Conservation (phyloP, 768 basidiomycete genomes). For the Mycena rosella region DNA sequence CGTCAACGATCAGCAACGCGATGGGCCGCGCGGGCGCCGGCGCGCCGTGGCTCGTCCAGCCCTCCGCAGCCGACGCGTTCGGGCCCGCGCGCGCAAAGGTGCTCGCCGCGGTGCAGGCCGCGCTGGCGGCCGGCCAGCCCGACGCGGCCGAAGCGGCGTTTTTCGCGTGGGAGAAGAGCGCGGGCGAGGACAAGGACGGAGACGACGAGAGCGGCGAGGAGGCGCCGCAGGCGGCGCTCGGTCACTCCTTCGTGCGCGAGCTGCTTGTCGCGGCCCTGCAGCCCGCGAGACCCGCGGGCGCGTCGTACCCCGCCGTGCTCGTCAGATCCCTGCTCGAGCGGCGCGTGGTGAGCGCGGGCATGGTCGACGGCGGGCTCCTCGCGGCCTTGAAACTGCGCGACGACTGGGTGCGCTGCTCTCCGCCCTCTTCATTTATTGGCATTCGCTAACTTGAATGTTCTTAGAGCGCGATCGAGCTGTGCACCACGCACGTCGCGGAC, state of each 20-base stretch:
- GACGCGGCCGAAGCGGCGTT: constrained; percentile 71
- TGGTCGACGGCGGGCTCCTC: constrained; percentile 74
- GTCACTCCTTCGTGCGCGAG: constrained; percentile 70
- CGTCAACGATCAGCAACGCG: constrained; percentile 74
- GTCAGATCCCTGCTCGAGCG: constrained; percentile 69
- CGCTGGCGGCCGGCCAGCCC: constrained; percentile 58
- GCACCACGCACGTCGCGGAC: constrained; percentile 69
- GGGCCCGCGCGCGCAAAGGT: constrained; percentile 47
- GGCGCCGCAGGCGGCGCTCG: constrained; percentile 18
- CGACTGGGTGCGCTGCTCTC: constrained; percentile 72
- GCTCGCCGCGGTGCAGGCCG: constrained; percentile 52
- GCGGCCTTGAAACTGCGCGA: constrained; percentile 61
- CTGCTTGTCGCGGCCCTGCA: constrained; percentile 65
- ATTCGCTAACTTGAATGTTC: neutral
- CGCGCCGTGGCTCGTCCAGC: constrained; percentile 59
- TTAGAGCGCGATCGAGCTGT: constrained; percentile 61
- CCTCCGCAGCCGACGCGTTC: constrained; percentile 26
- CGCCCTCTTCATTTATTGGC: neutral
- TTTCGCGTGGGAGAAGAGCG: constrained; percentile 67
- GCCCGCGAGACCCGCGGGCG: constrained; percentile 49
- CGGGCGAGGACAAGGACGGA: too few relatives aligned
- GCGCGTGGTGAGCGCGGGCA: constrained; percentile 67
- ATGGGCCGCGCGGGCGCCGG: constrained; percentile 65
- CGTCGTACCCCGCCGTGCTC: constrained; percentile 68
- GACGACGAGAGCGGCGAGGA: neutral